Evolutionary conservation across 768 basidiomycete genomes (phyloP).

Genomic region (Albatrellus ellisii): DNA sequence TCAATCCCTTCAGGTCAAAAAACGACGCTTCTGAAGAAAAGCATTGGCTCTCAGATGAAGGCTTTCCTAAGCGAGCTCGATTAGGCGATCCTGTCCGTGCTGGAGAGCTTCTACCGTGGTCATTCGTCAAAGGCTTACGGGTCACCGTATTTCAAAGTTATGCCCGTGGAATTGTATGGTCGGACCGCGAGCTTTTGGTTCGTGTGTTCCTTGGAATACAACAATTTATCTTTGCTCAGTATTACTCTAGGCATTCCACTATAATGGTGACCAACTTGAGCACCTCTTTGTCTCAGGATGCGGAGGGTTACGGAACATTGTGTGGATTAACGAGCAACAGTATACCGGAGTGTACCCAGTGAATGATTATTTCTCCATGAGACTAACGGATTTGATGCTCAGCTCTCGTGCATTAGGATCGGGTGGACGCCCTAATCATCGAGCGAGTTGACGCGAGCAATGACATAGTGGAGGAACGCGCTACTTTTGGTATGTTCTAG

Average conservation of each 20-base stretch:
- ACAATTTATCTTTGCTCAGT: background rate
- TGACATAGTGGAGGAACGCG: slow-evolving; percentile 3
- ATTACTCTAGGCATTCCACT: background rate
- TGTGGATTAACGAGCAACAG: slow-evolving; percentile 10
- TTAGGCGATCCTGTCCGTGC: background rate
- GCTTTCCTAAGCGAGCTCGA: background rate
- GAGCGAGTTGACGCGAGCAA: slow-evolving; percentile 14
- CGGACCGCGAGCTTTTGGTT: background rate
- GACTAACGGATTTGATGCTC: background rate
- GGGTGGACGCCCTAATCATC: slow-evolving; percentile 10
- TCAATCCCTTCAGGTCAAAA: background rate
- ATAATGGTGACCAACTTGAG: background rate
- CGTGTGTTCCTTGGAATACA: background rate
- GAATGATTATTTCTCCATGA: background rate
- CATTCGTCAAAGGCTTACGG: background rate
- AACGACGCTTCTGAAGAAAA: background rate
- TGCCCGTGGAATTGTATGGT: background rate
- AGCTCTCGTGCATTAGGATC: slow-evolving; percentile 13
- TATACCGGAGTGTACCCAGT: slow-evolving; percentile 15
- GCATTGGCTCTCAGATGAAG: background rate
- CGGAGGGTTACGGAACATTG: slow-evolving; percentile 2
- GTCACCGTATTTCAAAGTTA: background rate
- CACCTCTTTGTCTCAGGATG: background rate
- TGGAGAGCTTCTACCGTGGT: background rate
- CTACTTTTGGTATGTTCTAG: slow-evolving; percentile 3